Percentiles rank a stretch among this genome's conserved stretches.
Conservation (phyloP, 345 rosid genomes). For the Sonneratia alba region DNA sequence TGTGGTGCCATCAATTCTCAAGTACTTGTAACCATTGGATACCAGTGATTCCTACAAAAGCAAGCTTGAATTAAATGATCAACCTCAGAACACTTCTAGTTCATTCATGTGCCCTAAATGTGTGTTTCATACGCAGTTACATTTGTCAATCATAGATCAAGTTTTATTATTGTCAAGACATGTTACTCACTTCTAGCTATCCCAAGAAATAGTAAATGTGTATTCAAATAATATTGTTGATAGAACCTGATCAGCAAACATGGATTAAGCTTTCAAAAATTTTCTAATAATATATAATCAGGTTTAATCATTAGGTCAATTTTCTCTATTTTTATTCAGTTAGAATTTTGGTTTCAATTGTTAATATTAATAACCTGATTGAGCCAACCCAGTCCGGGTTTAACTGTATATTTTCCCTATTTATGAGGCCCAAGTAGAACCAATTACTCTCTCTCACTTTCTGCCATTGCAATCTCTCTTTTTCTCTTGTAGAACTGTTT, state of each 20-base stretch:
- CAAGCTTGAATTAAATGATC: conserved; percentile 8
- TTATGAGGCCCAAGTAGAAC: neutral
- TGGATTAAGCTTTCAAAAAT: neutral
- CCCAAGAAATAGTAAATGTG: neutral
- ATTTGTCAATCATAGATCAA: neutral
- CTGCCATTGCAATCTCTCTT: neutral
- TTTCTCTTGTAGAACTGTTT: neutral
- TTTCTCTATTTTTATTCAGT: neutral
- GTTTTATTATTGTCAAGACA: neutral
- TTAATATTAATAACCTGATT: no score
- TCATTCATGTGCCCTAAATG: neutral
- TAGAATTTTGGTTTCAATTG: no score
- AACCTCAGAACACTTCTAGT: neutral
- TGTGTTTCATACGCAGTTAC: neutral
- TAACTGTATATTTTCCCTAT: neutral
- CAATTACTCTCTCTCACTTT: neutral
- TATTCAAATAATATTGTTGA: neutral
- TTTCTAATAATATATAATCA: no score
- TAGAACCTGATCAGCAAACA: neutral
- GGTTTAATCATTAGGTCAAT: no score
- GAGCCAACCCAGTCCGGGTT: neutral
- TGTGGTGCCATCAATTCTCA: conserved; percentile 92
- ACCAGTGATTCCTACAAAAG: conserved; percentile 53
- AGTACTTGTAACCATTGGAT: conserved; percentile 53
- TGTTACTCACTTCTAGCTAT: neutral